Evolutionary conservation across 306 rosid genomes (phyloP), one percentile per base, ranked within the genome.

Genomic region (Albizia julibrissin): DNA sequence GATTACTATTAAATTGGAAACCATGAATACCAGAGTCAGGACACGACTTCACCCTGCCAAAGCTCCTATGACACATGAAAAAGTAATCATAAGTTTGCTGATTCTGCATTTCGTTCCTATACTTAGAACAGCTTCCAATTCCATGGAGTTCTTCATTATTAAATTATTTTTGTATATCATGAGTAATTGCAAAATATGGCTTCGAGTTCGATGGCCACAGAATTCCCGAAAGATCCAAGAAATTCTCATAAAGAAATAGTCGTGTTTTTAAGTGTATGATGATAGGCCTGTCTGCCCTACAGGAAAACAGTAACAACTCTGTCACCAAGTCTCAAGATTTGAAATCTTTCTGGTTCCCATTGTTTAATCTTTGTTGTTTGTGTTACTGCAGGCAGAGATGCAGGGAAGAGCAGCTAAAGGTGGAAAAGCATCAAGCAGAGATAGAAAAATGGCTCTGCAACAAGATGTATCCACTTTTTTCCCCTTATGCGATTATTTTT

Each of bases 391-490:
- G 89, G 86, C 46, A 82, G 91, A 90, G 74, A 90, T 92, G 93
- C 87, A 58, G 89, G 86, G 79, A 85, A 91, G 81, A 76, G 80
- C 88, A 73, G 72, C 78, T 82, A 75, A 39, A 74, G 87, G 78
- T 15, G 88, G 90, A 79, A 86, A 84, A 76, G 77, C 81, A 72
- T 84, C 86, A 1, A 82, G 85, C 34, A 87, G 85, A 85, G 89
- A 90, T 39, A 92, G 89, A 77, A 92, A 90, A 88, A 47, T 87
- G 80, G 94, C 97, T 54, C 75, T 96, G 69, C 98, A 92, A 80
- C 89, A 92, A 89, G 99, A 96, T 74, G 99, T 93, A 85, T 79
- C 79, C 69, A 24, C 50, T 40, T 40, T 69, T 85, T 69, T 40
- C 62, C 15, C 14, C 13, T 72, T 26, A 11, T 19, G 6, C 37